phyloP scores from a whole-genome alignment of 2,329 filamentous ascomycete genomes.

The Claviceps humidiphila region DNA sequence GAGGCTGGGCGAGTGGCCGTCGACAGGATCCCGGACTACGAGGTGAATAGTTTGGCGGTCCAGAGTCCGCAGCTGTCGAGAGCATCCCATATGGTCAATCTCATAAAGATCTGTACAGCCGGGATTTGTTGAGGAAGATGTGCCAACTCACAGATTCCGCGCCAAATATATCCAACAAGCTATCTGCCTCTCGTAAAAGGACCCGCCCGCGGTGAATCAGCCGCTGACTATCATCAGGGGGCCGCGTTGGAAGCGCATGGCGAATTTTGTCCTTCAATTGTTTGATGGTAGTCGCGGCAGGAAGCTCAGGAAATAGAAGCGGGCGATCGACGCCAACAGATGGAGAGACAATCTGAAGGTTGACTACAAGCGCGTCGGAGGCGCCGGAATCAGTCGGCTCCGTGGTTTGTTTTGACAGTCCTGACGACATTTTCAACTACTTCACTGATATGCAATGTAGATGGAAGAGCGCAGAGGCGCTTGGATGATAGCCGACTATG shows the following conservation, averaged over 20 bases:
- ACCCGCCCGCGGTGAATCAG: conserved; percentile 48
- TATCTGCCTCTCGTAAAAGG: conserved; percentile 39
- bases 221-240: conserved; percentile 41
- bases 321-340: conserved; percentile 39
- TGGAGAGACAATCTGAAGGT: conserved; percentile 46
- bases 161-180: conserved; percentile 43
- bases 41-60: conserved; percentile 41
- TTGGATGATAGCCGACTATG: neutral
- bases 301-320: conserved; percentile 34
- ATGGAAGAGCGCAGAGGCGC: neutral
- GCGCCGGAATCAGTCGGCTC: conserved; percentile 12
- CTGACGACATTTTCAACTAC: conserved; percentile 26
- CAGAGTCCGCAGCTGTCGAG: conserved; percentile 25
- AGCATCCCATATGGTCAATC: conserved; percentile 6
- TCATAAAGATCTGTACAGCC: neutral
- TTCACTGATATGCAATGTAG: neutral
- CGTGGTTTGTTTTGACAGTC: conserved; percentile 14
- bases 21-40: conserved; percentile 30
- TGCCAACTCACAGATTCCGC: conserved; percentile 32
- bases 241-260: conserved; percentile 33
- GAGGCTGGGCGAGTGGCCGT: conserved; percentile 16
- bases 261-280: conserved; percentile 47
- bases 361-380: conserved; percentile 29
- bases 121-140: neutral
- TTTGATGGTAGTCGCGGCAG: conserved; percentile 38